These are phyloP conservation scores for Diplodia intermedia DNA, from an alignment of 2,329 filamentous ascomycete genomes.

Conservation along the genomic window DNA sequence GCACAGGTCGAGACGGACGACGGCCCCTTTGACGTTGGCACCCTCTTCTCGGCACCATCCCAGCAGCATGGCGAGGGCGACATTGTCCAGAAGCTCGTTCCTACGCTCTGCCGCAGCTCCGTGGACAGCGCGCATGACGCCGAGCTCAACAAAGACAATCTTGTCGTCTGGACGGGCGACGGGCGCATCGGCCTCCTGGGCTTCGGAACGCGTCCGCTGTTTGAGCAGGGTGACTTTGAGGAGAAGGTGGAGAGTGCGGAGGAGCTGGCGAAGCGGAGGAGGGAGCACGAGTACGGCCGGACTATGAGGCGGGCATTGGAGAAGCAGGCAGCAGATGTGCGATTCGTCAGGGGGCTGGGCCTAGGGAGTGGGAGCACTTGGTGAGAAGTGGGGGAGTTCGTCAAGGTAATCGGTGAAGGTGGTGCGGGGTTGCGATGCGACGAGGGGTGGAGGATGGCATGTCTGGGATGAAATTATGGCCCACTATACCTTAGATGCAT, in stretches of 20 bases:
- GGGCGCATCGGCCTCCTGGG: constrained; percentile 73
- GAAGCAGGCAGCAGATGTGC: constrained; percentile 78
- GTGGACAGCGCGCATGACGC: constrained; percentile 25
- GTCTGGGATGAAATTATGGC: background rate
- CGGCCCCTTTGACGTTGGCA: constrained; percentile 68
- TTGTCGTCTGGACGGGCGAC: constrained; percentile 89
- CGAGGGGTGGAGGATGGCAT: too few species aligned
- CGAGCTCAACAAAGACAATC: constrained; percentile 61
- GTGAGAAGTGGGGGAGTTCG: background rate
- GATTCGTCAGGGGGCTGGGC: constrained; percentile 74
- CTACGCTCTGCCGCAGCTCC: constrained; percentile 53
- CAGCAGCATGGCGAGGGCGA: constrained; percentile 60
- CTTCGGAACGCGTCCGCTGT: constrained; percentile 48
- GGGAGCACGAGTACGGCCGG: constrained; percentile 68
- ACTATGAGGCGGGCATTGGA: constrained; percentile 78
- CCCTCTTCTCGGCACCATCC: constrained; percentile 12
- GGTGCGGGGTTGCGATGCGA: background rate
- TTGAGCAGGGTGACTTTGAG: constrained; percentile 43
- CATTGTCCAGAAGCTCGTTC: constrained; percentile 80
- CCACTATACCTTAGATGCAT: constrained; percentile 7
- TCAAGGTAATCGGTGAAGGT: background rate
- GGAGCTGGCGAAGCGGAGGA: constrained; percentile 59
- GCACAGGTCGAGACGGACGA: constrained; percentile 32
- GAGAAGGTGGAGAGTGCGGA: constrained; percentile 50
- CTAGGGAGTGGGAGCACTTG: constrained; percentile 40